A percentile compares a stretch with the other conserved stretches of the same genome.
Conservation (phyloP, 2,329 filamentous ascomycete species). For the Biscogniauxia marginata region DNA sequence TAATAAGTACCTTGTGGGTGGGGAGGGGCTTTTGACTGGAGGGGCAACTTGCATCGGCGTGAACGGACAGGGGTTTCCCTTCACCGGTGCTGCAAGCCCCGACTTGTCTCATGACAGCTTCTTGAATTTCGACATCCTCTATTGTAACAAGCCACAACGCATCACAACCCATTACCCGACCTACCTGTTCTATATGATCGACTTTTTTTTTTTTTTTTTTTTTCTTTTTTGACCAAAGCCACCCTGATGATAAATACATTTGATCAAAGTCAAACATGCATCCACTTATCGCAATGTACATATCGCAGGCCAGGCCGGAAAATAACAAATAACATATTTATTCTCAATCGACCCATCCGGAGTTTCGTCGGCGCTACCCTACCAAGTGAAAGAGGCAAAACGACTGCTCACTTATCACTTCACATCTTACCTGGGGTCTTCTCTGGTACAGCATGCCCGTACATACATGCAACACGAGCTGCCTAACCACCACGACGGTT, state of each 20-base stretch:
- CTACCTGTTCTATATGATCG: too few species aligned
- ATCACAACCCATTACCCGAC: too few species aligned
- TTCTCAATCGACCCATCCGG: not conserved
- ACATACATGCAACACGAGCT: too few species aligned
- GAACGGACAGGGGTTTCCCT: not conserved
- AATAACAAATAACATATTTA: not conserved
- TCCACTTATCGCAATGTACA: not conserved
- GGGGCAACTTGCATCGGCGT: not conserved
- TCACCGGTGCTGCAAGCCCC: not conserved
- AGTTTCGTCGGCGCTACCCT: not conserved
- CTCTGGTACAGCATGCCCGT: not conserved
- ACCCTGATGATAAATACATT: not conserved
- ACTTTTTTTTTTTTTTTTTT: too few species aligned
- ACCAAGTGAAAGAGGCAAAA: not conserved
- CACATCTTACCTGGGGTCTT: not conserved
- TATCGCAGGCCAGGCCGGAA: not conserved
- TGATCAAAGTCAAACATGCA: not conserved
- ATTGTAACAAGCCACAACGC: too few species aligned
- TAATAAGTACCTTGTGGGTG: too few species aligned
- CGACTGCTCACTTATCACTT: not conserved
- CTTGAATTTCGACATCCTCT: not conserved
- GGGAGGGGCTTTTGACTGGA: not conserved
- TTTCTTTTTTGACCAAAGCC: not conserved
- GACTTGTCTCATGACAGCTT: not conserved
- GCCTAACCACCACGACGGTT: too few species aligned